phyloP scores from a whole-genome alignment of 768 basidiomycete species.

The Hydnomerulius pinastri region DNA sequence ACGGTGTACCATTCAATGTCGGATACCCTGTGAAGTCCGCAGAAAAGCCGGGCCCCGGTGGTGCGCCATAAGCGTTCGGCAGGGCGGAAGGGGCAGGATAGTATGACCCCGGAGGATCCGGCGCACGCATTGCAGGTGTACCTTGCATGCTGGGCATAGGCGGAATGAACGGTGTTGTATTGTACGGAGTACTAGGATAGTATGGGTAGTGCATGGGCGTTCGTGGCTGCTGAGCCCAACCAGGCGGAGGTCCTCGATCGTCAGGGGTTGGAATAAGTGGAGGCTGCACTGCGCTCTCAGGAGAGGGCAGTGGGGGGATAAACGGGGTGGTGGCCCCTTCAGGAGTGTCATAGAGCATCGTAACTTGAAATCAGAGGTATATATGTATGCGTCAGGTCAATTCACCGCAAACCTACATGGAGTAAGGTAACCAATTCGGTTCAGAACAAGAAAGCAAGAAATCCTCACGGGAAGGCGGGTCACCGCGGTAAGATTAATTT shows the following conservation, averaged over 20 bases:
- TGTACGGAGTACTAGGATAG: conserved; percentile 42
- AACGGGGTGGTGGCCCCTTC: conserved; percentile 38
- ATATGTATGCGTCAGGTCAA: conserved; percentile 18
- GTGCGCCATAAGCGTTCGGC: conserved; percentile 21
- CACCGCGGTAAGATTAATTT: conserved; percentile 4
- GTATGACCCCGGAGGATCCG: conserved; percentile 34
- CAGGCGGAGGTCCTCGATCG: conserved; percentile 25
- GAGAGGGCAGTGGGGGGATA: conserved; percentile 41
- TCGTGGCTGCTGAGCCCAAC: conserved; percentile 38
- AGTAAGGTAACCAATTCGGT: conserved; percentile 9
- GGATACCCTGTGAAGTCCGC: conserved; percentile 37
- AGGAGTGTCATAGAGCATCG: conserved; percentile 32
- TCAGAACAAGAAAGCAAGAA: conserved; percentile 1
- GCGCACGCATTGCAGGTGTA: conserved; percentile 24
- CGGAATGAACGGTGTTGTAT: conserved; percentile 41
- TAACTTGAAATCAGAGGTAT: conserved; percentile 21
- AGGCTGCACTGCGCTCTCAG: conserved; percentile 33
- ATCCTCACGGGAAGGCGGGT: conserved; percentile 17
- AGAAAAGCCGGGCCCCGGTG: conserved; percentile 15
- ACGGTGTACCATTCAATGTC: conserved; percentile 25
- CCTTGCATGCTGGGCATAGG: conserved; percentile 28
- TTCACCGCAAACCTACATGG: conserved; percentile 24
- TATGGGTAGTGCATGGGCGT: conserved; percentile 38
- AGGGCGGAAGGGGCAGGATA: conserved; percentile 32
- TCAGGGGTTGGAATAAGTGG: conserved; percentile 36